A percentile compares a stretch with the other conserved stretches of the same genome.
These are phyloP conservation scores for Acer campestre DNA, from an alignment of 345 rosid species.

Conservation along the genomic window DNA sequence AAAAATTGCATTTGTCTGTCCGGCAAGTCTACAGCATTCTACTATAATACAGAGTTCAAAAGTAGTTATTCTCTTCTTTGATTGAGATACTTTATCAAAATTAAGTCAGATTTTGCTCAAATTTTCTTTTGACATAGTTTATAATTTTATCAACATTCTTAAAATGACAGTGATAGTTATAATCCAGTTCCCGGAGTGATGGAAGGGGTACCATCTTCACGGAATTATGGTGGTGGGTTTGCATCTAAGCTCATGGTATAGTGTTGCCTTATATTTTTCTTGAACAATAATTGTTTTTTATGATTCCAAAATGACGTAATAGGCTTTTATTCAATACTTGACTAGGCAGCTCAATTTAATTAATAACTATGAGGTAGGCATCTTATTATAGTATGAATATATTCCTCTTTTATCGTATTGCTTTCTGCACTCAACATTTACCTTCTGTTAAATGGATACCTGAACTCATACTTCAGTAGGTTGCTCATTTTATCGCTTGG, in stretches of 20 bases:
- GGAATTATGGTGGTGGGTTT: conserved; percentile 80
- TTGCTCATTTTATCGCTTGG: background rate
- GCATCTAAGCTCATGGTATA: conserved; percentile 82
- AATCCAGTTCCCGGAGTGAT: conserved; percentile 98
- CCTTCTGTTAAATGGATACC: background rate
- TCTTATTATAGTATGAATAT: background rate
- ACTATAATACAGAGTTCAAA: background rate
- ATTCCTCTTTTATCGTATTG: background rate
- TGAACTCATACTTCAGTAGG: background rate
- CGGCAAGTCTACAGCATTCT: background rate
- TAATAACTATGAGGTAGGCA: background rate
- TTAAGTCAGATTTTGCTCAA: background rate
- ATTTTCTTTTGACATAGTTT: background rate
- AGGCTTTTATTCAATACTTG: conserved; percentile 10
- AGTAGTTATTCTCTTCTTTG: background rate
- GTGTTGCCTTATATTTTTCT: background rate
- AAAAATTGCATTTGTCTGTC: too few species aligned
- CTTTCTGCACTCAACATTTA: background rate
- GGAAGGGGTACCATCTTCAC: conserved; percentile 91
- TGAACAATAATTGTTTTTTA: background rate
- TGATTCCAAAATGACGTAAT: background rate
- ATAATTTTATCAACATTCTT: conserved; percentile 15
- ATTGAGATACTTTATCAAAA: background rate
- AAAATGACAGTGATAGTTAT: conserved; percentile 67
- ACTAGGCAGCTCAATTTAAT: background rate